Evolutionary conservation across 2,329 filamentous ascomycete species (phyloP), one percentile per base, ranked within the genome.

Genomic region (Alternaria panax): DNA sequence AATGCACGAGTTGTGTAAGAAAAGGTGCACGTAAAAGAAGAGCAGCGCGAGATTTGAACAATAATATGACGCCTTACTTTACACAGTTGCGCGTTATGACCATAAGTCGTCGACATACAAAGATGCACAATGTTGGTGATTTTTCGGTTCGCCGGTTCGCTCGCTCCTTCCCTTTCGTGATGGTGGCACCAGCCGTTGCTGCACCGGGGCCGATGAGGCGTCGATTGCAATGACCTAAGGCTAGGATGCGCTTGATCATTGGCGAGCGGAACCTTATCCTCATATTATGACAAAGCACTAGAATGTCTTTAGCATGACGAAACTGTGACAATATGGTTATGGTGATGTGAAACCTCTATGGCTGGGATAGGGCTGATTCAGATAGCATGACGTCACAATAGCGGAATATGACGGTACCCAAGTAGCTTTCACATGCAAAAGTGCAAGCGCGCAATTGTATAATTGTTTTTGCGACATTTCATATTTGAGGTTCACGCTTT

Each of bases 301-400:
- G 5, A 6, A 5, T 8, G 2, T 9, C 32, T 46, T 8, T 32
- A 4, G 18, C 1, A 47, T 47, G 43, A 47, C 43, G 27, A 47
- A 1, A 16, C 12, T 12, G 24, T 47, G 32, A 48, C 25, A 18
- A 47, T 30, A 14, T 54, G 7, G 2, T 28, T 45, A 14, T 25
- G 40, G 20, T 28, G 16, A 6, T 32, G 11, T 40, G 18, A 25
- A 41, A 24, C 24, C 12, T 18, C 20, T 14, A 27, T 18, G 22
- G 22, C 16, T 51, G 34, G 20, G 40, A 27, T 27, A 18, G 28
- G 28, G 40, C 40, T 47, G 42, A 18, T 54, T 40, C n/a, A 24
- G 11, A 8, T 40, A n/a, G 52, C 42, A 18, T 54, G 52, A 54
- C 42, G 52, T 54, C 52, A 54, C 47, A 32, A n/a, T 24, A 40